Base-by-base conservation (phyloP, 2,329 filamentous ascomycete genomes). In the Leptographium radiaticola region DNA sequence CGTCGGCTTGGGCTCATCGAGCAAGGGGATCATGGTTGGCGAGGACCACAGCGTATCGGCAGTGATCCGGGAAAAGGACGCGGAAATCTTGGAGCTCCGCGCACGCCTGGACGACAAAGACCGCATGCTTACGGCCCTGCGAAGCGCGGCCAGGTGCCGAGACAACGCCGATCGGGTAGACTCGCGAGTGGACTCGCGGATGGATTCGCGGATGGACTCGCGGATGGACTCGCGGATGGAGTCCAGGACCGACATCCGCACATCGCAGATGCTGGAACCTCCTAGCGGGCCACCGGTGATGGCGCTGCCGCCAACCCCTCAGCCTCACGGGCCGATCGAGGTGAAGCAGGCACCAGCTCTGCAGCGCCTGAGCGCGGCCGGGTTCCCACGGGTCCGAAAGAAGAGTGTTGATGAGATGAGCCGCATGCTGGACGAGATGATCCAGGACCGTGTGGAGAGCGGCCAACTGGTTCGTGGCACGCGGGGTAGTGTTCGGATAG, bases 371-470 rank as follows among this genome's bases (percentile, higher is more conserved):
- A 59, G 57, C 45, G 33, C 43, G 12, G 47, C 20, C 49, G 58
- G 36, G 3, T 60, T 54, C 20, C 60, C 66, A 12, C 76, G 76
- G 52, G 77, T 75, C 59, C 76, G 78, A 50, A 74, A 74, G 13
- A 81, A 78, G 71, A 88, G 86, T 60, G 86, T 93, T 38, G 89
- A 95, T 61, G 90, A 95, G 68, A 90, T 96, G 83, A 95, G 87
- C 60, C 81, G 83, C 62, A 89, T 96, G 72, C 77, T 96, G 31
- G 91, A 97, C 63, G 89, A 95, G 69, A 96, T 97, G 91, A 93
- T 96, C 56, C 86, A 90, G 64, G 87, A 91, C 64, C 82, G 86
- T 55, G 86, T 94, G 52, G 87, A 93, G 61, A 81, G 75, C 52
- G 87, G 86, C 25, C 81, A 87, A 53, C 70, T 88, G 25, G 74